Evolutionary conservation across 106 monocot genomes (phyloP), one percentile per base, ranked within the genome.

Genomic region (Ottelia alismoides): DNA sequence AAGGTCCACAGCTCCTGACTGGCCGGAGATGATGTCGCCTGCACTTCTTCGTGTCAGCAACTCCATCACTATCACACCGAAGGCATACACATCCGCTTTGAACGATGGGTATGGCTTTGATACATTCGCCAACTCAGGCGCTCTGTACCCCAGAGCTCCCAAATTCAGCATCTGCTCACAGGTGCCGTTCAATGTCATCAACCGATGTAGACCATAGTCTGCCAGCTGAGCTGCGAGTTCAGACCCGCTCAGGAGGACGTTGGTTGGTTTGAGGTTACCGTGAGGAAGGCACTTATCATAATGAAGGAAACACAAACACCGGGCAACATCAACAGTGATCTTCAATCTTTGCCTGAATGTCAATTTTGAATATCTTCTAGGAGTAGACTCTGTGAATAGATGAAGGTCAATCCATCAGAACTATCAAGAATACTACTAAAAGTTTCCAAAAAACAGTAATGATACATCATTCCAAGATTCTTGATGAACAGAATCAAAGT

Each of bases 211-310:
- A n/a, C n/a, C n/a, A n/a, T 21, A 46, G 51, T 67, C 67, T 49
- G 58, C 40, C 17, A 67, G 26, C 49, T 40, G 23, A 40, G 67
- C 67, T 1, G 50, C 50, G 58, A 58, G 50, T 12, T 67, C 51
- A 21, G 67, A 32, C 32, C 67, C 67, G n/a, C 58, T 31, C 27
- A 67, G 40, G 25, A 67, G 40, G 32, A 67, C 58, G 27, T 67
- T 67, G 27, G 67, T 58, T 20, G 67, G 67, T 58, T 67, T 67
- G 11, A 67, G 67, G 32, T 67, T 67, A 26, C 67, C 67, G 58
- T 67, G 67, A 14, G 67, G 67, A 19, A 50, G 31, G 28, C 58
- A 27, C 47, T 21, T 67, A 25, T 67, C 58, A n/a, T 58, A 50
- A 51, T 58, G 67, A 52, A 67, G 67, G 27, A 45, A 58, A 44